Conservation (phyloP, 148 eudicot genomes). For the Agrostemma githago region DNA sequence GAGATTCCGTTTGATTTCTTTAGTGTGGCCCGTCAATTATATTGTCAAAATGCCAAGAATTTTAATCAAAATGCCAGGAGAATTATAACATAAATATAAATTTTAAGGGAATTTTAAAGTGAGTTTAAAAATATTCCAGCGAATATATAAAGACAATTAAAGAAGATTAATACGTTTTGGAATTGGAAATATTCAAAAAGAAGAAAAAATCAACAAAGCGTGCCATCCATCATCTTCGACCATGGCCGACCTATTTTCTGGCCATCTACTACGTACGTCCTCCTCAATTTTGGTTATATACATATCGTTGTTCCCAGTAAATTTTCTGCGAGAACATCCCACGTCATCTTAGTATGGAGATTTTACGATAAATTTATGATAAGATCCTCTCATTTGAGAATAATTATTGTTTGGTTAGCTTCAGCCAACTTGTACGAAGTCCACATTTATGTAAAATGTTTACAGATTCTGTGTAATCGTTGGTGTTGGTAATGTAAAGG, state of each 20-base stretch:
- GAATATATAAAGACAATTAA: background rate
- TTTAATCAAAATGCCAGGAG: background rate
- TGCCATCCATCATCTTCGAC: slow-evolving; percentile 18
- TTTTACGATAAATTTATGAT: too few relatives aligned
- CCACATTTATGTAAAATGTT: too few relatives aligned
- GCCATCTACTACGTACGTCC: background rate
- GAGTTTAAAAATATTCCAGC: background rate
- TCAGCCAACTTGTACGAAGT: too few relatives aligned
- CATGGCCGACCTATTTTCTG: background rate
- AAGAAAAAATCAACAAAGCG: background rate
- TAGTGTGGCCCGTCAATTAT: too few relatives aligned
- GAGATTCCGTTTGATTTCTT: too few relatives aligned
- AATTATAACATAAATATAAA: background rate
- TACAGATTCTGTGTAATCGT: too few relatives aligned
- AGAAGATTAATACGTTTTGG: background rate
- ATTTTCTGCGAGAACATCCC: background rate
- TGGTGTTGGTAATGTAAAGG: too few relatives aligned
- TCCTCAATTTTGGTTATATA: background rate
- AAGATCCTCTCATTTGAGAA: too few relatives aligned
- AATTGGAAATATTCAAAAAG: background rate
- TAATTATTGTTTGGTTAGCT: too few relatives aligned
- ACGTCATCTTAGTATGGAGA: too few relatives aligned
- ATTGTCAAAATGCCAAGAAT: background rate
- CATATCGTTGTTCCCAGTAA: background rate
- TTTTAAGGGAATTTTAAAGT: too few relatives aligned